Base-by-base conservation (phyloP, 2,329 filamentous ascomycete species). In the Chaetomium sp. region DNA sequence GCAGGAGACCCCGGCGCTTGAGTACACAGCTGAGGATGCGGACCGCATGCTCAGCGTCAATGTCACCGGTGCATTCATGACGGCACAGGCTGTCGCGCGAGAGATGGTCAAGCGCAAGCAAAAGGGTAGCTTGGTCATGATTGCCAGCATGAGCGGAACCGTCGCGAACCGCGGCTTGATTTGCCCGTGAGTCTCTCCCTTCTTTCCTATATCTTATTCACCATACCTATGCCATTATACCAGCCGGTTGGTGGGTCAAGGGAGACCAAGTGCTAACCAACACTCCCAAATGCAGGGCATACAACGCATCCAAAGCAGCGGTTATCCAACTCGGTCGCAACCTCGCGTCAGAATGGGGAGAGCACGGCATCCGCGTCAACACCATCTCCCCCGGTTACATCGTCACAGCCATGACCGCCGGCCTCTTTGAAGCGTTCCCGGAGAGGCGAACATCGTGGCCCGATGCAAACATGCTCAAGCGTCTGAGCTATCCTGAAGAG, bases 1-100 rank as follows among this genome's bases (percentile, higher is more conserved):
- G 72, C 87, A 95, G 71, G 89, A 95, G 72, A 90, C 84, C 0
- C 73, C 88, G 0, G 90, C 91, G 1, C 76, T 96, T 53, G 89
- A 95, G 49, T 95, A 95, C 67, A 80, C 82, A 32, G 82, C 87
- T 27, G 78, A 86, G 67, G 87, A 89, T 68, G 83, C 84, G 68
- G 84, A 91, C 68, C 81, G 84, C 70, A 89, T 95, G 76, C 79
- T 95, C 71, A 81, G 87, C 65, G 86, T 92, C 66, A 95, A 96
- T 72, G 79, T 95, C 64, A 94, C 85, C n/a, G 91, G 91, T 10
- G 84, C 80, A 34, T 89, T 90, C 73, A 83, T 91, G 80, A 95
- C 89, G 60, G 89, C 90, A 33, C 89, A 92, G 75, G 89, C 89
- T 19, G 88, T 89, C n/a, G 91, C 91, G 37, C 80, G 85, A 54